Conservation (phyloP, 202 grass and related monocot species). For the Panicum hallii region DNA sequence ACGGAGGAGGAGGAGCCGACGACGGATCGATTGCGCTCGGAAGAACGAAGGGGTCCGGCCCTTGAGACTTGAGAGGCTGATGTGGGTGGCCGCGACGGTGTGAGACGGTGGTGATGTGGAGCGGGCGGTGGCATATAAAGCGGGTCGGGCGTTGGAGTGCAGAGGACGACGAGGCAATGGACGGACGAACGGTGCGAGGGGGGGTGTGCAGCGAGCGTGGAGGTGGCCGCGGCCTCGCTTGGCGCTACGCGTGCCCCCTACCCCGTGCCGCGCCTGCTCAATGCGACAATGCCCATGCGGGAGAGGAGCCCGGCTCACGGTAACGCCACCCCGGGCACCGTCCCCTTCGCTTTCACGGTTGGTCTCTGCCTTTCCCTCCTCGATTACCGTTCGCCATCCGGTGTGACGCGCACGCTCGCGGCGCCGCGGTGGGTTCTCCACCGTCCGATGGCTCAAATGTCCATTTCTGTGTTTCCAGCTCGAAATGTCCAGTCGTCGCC, state of each 20-base stretch:
- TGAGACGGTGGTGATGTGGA: slow-evolving; percentile 39
- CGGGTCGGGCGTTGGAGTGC: slow-evolving; percentile 35
- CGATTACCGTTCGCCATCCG: neutral
- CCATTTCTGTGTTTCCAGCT: neutral
- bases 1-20: neutral
- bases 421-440: neutral
- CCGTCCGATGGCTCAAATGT: neutral
- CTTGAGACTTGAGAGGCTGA: neutral
- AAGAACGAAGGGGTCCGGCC: neutral
- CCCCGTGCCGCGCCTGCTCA: neutral
- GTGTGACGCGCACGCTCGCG: neutral
- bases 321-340: neutral
- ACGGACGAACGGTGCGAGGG: slow-evolving; percentile 9
- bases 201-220: neutral
- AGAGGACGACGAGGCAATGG: neutral
- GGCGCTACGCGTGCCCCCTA: slow-evolving; percentile 28
- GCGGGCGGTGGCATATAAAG: slow-evolving; percentile 41
- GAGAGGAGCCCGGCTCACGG: neutral
- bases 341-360: slow-evolving; percentile 34
- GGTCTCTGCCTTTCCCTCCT: neutral
- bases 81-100: slow-evolving; percentile 39
- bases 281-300: slow-evolving; percentile 27
- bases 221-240: slow-evolving; percentile 28
- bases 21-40: neutral
- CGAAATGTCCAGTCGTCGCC: neutral